Evolutionary conservation across 2,329 filamentous ascomycete genomes (phyloP).

Genomic region (Nigrospora oryzae): DNA sequence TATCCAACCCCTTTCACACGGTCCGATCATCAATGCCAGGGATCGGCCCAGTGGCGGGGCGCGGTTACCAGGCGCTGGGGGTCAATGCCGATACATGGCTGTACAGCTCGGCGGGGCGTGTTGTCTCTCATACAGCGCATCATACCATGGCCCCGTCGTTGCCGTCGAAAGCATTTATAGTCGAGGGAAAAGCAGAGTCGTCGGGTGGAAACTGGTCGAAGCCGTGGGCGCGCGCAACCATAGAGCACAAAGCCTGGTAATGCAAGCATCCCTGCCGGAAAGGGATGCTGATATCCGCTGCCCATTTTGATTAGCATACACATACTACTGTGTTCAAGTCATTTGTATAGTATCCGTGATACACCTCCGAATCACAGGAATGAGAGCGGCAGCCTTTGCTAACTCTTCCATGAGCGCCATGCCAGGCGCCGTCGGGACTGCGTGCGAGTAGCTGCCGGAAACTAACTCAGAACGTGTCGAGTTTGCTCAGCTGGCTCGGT

Average conservation of each 20-base stretch:
- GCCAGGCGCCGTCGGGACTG: too few species aligned
- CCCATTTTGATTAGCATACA: too few species aligned
- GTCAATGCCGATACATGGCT: not conserved
- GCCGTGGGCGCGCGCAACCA: not conserved
- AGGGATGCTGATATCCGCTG: too few species aligned
- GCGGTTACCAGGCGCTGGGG: not conserved
- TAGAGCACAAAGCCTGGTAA: not conserved
- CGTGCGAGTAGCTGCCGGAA: not conserved
- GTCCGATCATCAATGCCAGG: not conserved
- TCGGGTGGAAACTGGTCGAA: not conserved
- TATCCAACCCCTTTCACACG: not conserved
- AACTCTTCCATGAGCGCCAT: too few species aligned
- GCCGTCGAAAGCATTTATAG: not conserved
- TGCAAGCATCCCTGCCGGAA: not conserved
- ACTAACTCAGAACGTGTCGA: not conserved
- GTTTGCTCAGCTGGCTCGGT: too few species aligned
- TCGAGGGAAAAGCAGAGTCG: not conserved
- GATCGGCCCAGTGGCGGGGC: not conserved
- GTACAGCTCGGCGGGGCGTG: not conserved
- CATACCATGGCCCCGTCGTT: not conserved
- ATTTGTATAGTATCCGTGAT: not conserved
- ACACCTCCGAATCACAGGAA: too few species aligned
- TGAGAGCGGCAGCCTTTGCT: too few species aligned
- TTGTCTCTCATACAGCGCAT: not conserved
- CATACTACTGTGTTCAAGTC: not conserved